Evolutionary conservation across 2,329 filamentous ascomycete genomes (phyloP), one percentile per base, ranked within the genome.

Genomic region (Colletotrichum sp.): DNA sequence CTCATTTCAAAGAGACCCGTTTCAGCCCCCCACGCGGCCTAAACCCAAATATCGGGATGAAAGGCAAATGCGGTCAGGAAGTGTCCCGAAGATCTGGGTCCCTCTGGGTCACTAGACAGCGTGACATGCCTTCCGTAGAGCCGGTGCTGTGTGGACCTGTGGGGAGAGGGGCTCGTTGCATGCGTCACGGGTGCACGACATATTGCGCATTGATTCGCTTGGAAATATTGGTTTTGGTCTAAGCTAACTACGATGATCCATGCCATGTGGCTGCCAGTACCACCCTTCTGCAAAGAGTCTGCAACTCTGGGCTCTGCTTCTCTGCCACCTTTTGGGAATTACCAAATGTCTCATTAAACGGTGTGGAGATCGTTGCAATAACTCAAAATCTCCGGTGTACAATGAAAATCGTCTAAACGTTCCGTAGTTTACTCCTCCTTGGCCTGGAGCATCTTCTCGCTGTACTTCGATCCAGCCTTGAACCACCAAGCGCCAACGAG

Each of bases 401-500:
- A 13, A 21, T 13, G 16, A 51, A 51, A 51, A 51, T 21, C n/a
- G 43, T 21, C n/a, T 51, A 13, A 51, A 51, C n/a, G 43, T 21
- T 51, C n/a, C 18, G 12, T 18, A 9, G n/a, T 8, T 29, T 63
- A 78, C 66, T 79, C 78, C 68, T 82, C 81, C 74, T 79, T 81
- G 2, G 80, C 81, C 69, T 83, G 81, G 27, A 81, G 78, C 76
- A 86, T 84, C 47, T 78, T 81, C 67, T 80, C 78, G 7, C 82
- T 83, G 54, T 85, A 87, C 29, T 78, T 77, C 62, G 78, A 80
- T 6, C 84, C 83, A 2, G 81, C 84, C 66, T 86, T 80, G n/a
- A 86, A 65, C 84, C 85, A 87, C 86, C 85, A 87, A 0, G 72
- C 75, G 3, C 83, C 80, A 12, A 87, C 79, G 3, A 84, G 58